Evolutionary conservation across 2,329 filamentous ascomycete species (phyloP).

Genomic region (Clonostachys solani): DNA sequence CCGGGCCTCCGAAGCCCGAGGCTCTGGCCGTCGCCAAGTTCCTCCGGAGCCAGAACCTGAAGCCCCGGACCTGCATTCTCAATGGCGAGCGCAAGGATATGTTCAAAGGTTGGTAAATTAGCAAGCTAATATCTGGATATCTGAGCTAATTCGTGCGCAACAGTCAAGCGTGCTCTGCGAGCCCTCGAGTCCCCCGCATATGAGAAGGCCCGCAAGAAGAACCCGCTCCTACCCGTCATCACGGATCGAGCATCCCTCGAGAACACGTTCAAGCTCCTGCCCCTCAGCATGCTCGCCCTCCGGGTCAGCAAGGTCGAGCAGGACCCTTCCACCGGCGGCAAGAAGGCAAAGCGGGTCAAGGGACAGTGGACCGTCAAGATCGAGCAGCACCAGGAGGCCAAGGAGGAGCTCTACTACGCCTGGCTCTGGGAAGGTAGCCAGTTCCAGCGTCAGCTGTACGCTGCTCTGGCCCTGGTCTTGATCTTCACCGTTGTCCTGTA

Average conservation of each 20-base stretch:
- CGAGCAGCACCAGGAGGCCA: slow-evolving; percentile 89
- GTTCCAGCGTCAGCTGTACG: slow-evolving; percentile 90
- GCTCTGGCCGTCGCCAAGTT: slow-evolving; percentile 88
- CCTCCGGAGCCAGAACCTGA: slow-evolving; percentile 77
- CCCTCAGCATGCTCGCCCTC: slow-evolving; percentile 88
- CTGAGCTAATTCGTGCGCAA: not conserved
- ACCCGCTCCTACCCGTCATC: slow-evolving; percentile 82
- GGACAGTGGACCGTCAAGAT: slow-evolving; percentile 95
- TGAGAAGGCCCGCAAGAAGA: slow-evolving; percentile 84
- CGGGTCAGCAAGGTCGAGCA: slow-evolving; percentile 75
- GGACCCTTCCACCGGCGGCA: slow-evolving; percentile 58
- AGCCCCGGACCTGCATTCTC: slow-evolving; percentile 85
- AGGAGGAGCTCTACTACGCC: slow-evolving; percentile 87
- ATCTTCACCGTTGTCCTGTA: slow-evolving; percentile 93
- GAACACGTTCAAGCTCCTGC: slow-evolving; percentile 91
- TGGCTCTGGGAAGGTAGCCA: slow-evolving; percentile 96
- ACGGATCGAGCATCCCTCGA: slow-evolving; percentile 85
- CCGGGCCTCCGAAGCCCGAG: slow-evolving; percentile 81
- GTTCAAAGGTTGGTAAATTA: slow-evolving; percentile 68
- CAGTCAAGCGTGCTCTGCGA: slow-evolving; percentile 94
- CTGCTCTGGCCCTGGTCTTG: slow-evolving; percentile 71
- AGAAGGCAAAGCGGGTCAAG: slow-evolving; percentile 85
- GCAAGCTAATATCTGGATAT: no score
- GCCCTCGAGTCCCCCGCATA: slow-evolving; percentile 87
- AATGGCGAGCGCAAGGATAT: slow-evolving; percentile 97